Evolutionary conservation across 805 yeast species (phyloP).

Genomic region (Kodamaea laetipori): DNA sequence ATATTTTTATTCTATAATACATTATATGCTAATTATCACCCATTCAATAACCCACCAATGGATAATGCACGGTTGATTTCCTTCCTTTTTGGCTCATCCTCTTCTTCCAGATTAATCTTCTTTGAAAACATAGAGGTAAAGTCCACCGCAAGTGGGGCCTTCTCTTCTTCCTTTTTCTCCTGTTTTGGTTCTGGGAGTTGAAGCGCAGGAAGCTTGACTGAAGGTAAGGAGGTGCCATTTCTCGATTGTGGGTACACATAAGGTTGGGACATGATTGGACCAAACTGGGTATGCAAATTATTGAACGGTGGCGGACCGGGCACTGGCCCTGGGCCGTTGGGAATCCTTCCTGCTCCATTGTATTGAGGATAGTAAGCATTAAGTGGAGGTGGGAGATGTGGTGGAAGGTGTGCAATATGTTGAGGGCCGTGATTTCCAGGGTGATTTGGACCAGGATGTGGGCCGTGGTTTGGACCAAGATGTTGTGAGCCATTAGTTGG

Average conservation of each 20-base stretch:
- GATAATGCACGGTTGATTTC: constrained; percentile 31
- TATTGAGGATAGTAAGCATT: constrained; percentile 33
- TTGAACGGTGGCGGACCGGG: constrained; percentile 38
- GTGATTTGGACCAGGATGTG: too few relatives aligned
- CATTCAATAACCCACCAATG: constrained; percentile 44
- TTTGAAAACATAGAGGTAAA: constrained; percentile 24
- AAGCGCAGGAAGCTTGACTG: constrained; percentile 19
- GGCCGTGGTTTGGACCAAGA: neutral
- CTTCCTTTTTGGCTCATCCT: constrained; percentile 16
- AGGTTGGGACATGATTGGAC: too few relatives aligned
- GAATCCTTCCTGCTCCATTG: constrained; percentile 36
- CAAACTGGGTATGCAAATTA: too few relatives aligned
- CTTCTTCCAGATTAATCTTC: constrained; percentile 8
- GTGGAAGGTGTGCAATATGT: constrained; percentile 1
- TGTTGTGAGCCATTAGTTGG: too few relatives aligned
- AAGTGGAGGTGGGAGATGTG: constrained; percentile 11
- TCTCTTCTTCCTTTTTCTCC: neutral
- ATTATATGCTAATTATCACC: constrained; percentile 11
- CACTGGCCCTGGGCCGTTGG: constrained; percentile 46
- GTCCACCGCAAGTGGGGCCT: constrained; percentile 30
- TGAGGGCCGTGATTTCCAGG: too few relatives aligned
- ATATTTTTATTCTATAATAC: constrained; percentile 1
- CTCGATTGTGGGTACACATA: too few relatives aligned
- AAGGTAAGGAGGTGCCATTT: neutral
- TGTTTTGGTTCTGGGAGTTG: constrained; percentile 1